These are phyloP conservation scores for Kalmanozyma brasiliensis DNA, from an alignment of 1,284 basidiomycete genomes.

Conservation along the genomic window DNA sequence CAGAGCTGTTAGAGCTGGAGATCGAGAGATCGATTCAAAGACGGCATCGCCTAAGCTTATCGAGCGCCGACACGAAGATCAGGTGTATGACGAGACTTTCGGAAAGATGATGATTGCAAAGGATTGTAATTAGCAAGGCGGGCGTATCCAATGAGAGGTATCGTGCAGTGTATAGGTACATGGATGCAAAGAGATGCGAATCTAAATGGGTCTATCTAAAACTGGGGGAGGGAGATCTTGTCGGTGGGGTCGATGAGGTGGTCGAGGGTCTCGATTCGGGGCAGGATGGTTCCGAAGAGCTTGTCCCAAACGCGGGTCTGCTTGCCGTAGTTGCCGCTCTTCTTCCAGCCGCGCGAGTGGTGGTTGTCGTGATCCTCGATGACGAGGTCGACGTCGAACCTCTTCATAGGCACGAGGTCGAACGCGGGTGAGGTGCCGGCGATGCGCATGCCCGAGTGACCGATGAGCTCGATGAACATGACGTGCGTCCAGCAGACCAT, in stretches of 20 bases:
- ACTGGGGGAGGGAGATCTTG: slow-evolving; percentile 30
- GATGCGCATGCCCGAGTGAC: slow-evolving; percentile 60
- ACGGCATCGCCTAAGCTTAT: too few relatives aligned
- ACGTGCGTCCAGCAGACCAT: slow-evolving; percentile 47
- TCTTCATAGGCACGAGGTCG: slow-evolving; percentile 32
- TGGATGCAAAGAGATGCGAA: not conserved
- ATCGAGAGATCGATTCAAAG: too few relatives aligned
- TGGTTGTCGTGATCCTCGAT: slow-evolving; percentile 68
- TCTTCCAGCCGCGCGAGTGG: slow-evolving; percentile 59
- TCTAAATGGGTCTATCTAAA: slow-evolving; percentile 4
- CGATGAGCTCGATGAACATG: slow-evolving; percentile 54
- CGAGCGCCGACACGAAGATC: too few relatives aligned
- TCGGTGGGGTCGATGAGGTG: slow-evolving; percentile 36
- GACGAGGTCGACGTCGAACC: slow-evolving; percentile 53
- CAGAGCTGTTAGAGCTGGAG: too few relatives aligned
- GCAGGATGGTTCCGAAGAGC: slow-evolving; percentile 56
- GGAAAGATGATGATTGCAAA: too few relatives aligned
- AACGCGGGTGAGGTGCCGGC: slow-evolving; percentile 46
- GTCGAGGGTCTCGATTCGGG: slow-evolving; percentile 49
- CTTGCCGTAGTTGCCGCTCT: slow-evolving; percentile 61
- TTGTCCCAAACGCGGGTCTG: slow-evolving; percentile 63
- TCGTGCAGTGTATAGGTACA: too few relatives aligned
- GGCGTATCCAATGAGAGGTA: too few relatives aligned
- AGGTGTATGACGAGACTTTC: too few relatives aligned
- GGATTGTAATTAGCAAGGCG: too few relatives aligned